Base-by-base conservation (phyloP, 2,329 filamentous ascomycete genomes). In the Talaromyces sp. region DNA sequence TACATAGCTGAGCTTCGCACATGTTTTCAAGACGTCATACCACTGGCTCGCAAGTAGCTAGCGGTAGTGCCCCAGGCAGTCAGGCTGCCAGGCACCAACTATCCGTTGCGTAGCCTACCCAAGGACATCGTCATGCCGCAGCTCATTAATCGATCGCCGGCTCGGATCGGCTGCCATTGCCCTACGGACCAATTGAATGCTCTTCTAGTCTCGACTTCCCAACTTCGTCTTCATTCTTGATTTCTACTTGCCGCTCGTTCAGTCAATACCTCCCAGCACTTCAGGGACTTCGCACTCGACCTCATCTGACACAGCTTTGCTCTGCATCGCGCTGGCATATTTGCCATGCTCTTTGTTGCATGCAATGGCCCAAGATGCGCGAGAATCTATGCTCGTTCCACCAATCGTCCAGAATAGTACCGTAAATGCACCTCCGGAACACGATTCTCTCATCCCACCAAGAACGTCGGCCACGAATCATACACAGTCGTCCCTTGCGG, bases 331-430 rank as follows among this genome's bases (percentile, higher is more conserved):
- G 23, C 42, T 25, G 48, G 59, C 28, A 35, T 37, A 40, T 37
- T 54, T 54, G 39, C 7, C 48, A 63, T 63, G 66, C 62, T 63
- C 61, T 67, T 67, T 65, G 67, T 59, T 64, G 54, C 62, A 67
- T 69, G 71, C 67, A 67, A 73, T 73, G 71, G 70, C 71, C 61
- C 69, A 71, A 58, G 70, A 72, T 73, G 71, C 65, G 66, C 65
- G 66, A 67, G 64, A 69, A 61, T 63, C 65, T 61, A 48, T 21
- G 12, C 28, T 64, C 64, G 64, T 66, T 59, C 69, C 67, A 28
- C 48, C 52, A 39, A 40, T 50, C 48, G 56, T 60, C 25, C 42
- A 31, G 35, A 62, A 55, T 35, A 48, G 42, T 16, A 48, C 56
- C 9, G n/a, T 48, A 40, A 33, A 25, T 42, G 16, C 42, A 16